Evolutionary conservation across 768 basidiomycete genomes (phyloP).

Genomic region (Leucogyrophana mollusca): DNA sequence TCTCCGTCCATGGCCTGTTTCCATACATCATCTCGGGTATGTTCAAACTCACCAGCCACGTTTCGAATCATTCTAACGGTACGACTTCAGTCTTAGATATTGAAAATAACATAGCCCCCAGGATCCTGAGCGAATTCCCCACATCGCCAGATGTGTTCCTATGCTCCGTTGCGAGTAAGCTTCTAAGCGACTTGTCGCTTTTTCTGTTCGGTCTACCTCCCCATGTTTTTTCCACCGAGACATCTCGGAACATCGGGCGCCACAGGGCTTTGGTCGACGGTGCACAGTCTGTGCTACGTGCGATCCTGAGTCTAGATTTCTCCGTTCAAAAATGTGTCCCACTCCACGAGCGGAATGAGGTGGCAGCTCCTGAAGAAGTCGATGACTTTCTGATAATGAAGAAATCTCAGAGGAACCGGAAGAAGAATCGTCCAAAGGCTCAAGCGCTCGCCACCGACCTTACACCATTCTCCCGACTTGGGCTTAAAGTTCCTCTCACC

Average conservation of each 20-base stretch:
- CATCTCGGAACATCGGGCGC: constrained; percentile 11
- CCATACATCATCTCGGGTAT: constrained; percentile 29
- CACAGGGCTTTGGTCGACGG: constrained; percentile 21
- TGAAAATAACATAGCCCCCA: constrained; percentile 13
- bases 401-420: constrained; percentile 28
- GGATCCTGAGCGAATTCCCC: constrained; percentile 35
- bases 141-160: constrained; percentile 16
- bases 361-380: constrained; percentile 5
- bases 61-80: background rate
- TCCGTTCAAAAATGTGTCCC: background rate
- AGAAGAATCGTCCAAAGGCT: constrained; percentile 13
- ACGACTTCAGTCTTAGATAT: constrained; percentile 15
- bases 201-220: constrained; percentile 22
- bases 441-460: constrained; percentile 18
- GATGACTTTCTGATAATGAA: constrained; percentile 9
- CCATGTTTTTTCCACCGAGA: constrained; percentile 10
- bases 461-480: constrained; percentile 29
- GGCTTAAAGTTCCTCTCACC: constrained; percentile 22
- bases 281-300: constrained; percentile 21
- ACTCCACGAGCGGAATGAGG: background rate
- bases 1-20: constrained; percentile 24
- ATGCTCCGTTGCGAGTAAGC: constrained; percentile 14
- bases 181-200: constrained; percentile 26
- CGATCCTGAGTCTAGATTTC: constrained; percentile 12
- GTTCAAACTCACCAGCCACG: background rate